Percentiles rank a stretch among this genome's conserved stretches.
phyloP scores from a whole-genome alignment of 345 rosid genomes.

The Pseudoturritis turrita region DNA sequence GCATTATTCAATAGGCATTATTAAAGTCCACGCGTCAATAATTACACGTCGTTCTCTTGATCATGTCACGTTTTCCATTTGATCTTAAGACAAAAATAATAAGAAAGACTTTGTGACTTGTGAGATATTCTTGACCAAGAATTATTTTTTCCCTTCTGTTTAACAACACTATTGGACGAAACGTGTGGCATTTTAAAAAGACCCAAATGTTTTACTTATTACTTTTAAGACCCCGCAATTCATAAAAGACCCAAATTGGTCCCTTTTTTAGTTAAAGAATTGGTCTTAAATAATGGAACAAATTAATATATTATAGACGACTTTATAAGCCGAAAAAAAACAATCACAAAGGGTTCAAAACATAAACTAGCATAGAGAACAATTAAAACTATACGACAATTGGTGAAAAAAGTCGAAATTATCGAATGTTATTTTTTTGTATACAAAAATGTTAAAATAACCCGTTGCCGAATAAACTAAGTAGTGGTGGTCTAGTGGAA shows the following conservation, averaged over 20 bases:
- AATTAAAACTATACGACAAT: neutral
- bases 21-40: constrained; percentile 24
- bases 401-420: neutral
- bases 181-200: neutral
- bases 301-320: neutral
- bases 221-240: neutral
- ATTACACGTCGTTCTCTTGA: neutral
- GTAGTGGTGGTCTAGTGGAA: no score
- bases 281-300: neutral
- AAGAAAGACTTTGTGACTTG: neutral
- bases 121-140: constrained; percentile 4
- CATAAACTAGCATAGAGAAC: neutral
- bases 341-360: neutral
- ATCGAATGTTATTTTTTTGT: no score
- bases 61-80: constrained; percentile 16
- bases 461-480: no score
- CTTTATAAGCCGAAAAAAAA: neutral
- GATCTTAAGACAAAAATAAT: neutral
- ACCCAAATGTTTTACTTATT: neutral
- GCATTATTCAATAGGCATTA: neutral
- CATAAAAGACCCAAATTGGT: neutral
- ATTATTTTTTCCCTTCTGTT: neutral
- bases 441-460: neutral
- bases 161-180: neutral
- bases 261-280: no score